Evolutionary conservation across 2,329 filamentous ascomycete genomes (phyloP).

Genomic region (Amylocarpus encephaloides): DNA sequence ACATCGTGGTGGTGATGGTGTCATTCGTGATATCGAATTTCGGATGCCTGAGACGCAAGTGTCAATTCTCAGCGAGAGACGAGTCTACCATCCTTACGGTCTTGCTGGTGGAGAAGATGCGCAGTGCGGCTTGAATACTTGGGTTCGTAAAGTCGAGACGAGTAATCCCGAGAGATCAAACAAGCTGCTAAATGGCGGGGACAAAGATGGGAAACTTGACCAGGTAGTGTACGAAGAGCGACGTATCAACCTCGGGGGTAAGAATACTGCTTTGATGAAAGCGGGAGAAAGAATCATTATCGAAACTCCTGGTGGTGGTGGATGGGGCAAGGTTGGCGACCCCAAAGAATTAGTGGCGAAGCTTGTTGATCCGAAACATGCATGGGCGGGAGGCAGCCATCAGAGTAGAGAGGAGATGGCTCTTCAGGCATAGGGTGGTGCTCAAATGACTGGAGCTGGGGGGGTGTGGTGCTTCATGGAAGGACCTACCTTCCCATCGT

Average conservation of each 20-base stretch:
- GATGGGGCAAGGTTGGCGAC: slow-evolving; percentile 15
- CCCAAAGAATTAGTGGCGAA: slow-evolving; percentile 1
- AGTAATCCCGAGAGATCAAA: slow-evolving; percentile 7
- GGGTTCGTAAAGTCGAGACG: slow-evolving; percentile 41
- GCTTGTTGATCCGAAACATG: slow-evolving; percentile 49
- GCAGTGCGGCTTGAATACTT: slow-evolving; percentile 74
- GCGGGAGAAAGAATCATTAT: slow-evolving; percentile 23
- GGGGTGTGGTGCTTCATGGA: too few species aligned
- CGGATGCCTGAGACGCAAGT: slow-evolving; percentile 65
- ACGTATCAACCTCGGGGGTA: slow-evolving; percentile 23
- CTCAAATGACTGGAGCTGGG: too few species aligned
- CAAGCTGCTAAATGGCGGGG: slow-evolving; percentile 2
- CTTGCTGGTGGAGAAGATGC: slow-evolving; percentile 77
- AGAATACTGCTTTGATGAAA: slow-evolving; percentile 21
- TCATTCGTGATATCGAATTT: slow-evolving; percentile 75
- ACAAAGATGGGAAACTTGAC: background rate
- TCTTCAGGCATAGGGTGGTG: slow-evolving; percentile 43
- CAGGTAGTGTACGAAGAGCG: slow-evolving; percentile 32
- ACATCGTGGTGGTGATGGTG: slow-evolving; percentile 68
- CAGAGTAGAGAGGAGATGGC: slow-evolving; percentile 51
- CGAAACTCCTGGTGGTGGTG: slow-evolving; percentile 21
- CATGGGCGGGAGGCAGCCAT: slow-evolving; percentile 55
- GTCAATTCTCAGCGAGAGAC: slow-evolving; percentile 69
- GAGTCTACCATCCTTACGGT: slow-evolving; percentile 75
- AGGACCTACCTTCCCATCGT: too few species aligned